Evolutionary conservation across 129 eudicot species (phyloP).

Genomic region (Flaveria sonorensis): DNA sequence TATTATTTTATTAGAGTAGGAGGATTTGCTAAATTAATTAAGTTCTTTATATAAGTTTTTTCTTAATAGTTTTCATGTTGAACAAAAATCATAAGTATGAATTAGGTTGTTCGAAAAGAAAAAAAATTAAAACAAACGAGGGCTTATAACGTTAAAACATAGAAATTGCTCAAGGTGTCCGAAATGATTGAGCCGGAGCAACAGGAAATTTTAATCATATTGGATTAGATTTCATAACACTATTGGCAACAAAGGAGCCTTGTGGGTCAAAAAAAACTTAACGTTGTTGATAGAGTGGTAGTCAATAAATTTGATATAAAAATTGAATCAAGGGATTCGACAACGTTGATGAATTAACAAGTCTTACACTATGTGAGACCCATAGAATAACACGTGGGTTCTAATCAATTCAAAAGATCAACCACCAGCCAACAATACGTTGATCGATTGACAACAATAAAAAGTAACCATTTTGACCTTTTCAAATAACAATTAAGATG

Average conservation of each 20-base stretch:
- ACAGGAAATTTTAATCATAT: too few relatives aligned
- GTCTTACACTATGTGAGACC: not conserved
- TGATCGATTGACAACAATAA: not conserved
- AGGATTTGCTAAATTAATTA: too few relatives aligned
- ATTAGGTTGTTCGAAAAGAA: too few relatives aligned
- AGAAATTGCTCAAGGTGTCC: too few relatives aligned
- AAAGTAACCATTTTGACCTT: not conserved
- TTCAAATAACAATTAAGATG: not conserved
- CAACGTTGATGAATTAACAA: not conserved
- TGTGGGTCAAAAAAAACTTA: not conserved
- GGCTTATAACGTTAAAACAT: too few relatives aligned
- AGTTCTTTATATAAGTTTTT: too few relatives aligned
- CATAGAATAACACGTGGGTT: not conserved
- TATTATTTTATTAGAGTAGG: too few relatives aligned
- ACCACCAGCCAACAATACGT: constrained; percentile 1
- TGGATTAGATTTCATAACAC: too few relatives aligned
- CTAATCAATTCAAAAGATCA: not conserved
- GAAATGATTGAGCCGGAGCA: too few relatives aligned
- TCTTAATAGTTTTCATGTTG: too few relatives aligned
- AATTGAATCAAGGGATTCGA: not conserved
- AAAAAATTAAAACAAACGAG: too few relatives aligned
- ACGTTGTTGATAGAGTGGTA: not conserved
- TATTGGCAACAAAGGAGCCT: not conserved
- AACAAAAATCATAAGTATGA: too few relatives aligned
- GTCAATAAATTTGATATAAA: not conserved